Evolutionary conservation across 495 filamentous ascomycete species (phyloP), one percentile per base, ranked within the genome.

Genomic region (Hypoxylon intermedium): DNA sequence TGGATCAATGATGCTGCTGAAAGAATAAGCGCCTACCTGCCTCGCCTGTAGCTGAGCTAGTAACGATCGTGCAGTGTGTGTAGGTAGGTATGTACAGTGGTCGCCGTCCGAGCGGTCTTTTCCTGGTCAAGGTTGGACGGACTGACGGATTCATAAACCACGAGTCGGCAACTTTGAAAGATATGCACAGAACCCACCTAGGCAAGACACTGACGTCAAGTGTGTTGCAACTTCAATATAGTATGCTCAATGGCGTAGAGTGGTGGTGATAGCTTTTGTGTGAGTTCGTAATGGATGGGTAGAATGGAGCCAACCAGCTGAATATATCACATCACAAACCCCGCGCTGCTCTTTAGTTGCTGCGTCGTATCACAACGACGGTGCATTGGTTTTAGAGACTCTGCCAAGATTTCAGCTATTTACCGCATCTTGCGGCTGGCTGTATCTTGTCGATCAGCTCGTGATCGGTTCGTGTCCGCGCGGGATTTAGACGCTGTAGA

Each of bases 131-230:
- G 40, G n/a, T 15, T 41, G 24, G 24, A 26, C 4, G 7, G 24
- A 26, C 24, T 41, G 2, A 11, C 2, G n/a, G n/a, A 36, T 16
- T 16, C 3, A 40, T 5, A 9, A 42, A 13, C 15, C 9, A 9
- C 19, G 1, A 9, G 19, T 21, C 15, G 19, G 28, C 6, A 4
- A 15, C 30, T 24, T 41, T 59, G 38, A 36, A 3, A 5, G 50
- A 43, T 34, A n/a, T 65, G 55, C 55, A 60, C 5, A 37, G 26
- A 59, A 37, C 40, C 50, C 11, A 60, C 23, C 7, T 42, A 33
- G 40, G 55, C 45, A 65, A 56, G 55, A 65, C 55, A 36, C 9
- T 65, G 61, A 65, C 61, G 61, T 55, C 55, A 65, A 23, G 47
- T 3, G n/a, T 23, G 13, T 13, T 31, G 40, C 18, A 28, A 50